Evolutionary conservation across 225 moss, liverwort and hornwort genomes (phyloP), one percentile per base, ranked within the genome.

Genomic region (Pseudoscleropodium purum): DNA sequence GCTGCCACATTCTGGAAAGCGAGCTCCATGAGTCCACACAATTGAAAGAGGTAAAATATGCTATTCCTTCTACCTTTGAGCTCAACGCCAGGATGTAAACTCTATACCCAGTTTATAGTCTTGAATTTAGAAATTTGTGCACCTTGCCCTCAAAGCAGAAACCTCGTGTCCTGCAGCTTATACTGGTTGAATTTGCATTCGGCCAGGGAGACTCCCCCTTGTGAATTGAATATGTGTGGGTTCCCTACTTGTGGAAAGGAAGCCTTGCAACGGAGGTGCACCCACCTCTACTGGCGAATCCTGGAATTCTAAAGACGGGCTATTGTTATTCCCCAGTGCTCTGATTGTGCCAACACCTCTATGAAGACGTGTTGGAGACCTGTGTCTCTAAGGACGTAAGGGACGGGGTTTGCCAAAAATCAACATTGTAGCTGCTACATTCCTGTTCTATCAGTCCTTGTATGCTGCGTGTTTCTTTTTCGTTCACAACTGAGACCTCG

Each of bases 1-100:
- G 95, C 80, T 92, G 92, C 75, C 90, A 95, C 61, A 91, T 95
- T 83, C 84, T 95, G 23, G 90, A 93, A 84, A 91, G 65, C 79
- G 95, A 95, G 92, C 90, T 93, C 54, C 90, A 91, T 26, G 77
- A 87, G 62, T 94, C 94, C 60, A 76, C 87, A 61, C 87, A 77
- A 77, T 81, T 59, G 31, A 92, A 91, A 89, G 81, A 92, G 90
- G 93, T 90, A 75, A 87, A 66, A 57, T 15, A 37, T 17, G 27
- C 30, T 52, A 7, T 41, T 45, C 39, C 23, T 52, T 52, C 49
- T 51, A 30, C n/a, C 31, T 57, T 82, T 57, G 72, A 79, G 29
- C 66, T 41, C 49, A 87, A 73, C 9, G 49, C 20, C 77, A 77
- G 18, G 52, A 34, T 62, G 65, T 31, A 56, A 76, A 27, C 61